Conservation (phyloP, 257 asterid genomes). For the Leptodermis oblonga region DNA sequence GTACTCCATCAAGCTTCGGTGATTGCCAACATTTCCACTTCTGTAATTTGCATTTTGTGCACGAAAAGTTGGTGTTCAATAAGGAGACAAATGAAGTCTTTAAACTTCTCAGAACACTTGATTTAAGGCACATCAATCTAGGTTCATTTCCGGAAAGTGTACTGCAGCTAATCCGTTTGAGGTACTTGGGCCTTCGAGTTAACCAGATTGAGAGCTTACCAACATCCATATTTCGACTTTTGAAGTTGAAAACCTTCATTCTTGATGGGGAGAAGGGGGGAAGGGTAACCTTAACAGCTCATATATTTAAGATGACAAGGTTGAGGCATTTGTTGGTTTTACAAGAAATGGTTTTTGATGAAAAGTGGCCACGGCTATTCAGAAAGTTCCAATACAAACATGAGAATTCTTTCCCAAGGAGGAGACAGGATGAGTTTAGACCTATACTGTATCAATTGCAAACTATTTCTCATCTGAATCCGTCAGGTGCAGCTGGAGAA, state of each 20-base stretch:
- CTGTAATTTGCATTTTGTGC: neutral
- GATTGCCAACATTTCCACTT: neutral
- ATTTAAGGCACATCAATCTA: neutral
- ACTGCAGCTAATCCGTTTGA: neutral
- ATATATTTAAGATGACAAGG: constrained; percentile 1
- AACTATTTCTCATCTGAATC: neutral
- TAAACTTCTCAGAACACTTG: neutral
- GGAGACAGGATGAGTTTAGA: neutral
- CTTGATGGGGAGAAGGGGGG: neutral
- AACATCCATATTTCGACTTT: neutral
- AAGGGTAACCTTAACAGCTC: neutral
- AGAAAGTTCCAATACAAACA: neutral
- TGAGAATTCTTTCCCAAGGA: neutral
- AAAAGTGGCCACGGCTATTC: neutral
- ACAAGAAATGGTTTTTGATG: neutral
- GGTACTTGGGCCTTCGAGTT: neutral
- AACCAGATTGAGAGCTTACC: neutral
- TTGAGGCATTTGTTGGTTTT: constrained; percentile 7
- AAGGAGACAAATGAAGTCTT: neutral
- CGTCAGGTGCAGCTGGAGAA: neutral
- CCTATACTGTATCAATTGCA: neutral
- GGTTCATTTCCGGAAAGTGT: neutral
- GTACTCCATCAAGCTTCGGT: neutral
- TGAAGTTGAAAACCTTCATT: neutral
- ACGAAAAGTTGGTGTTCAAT: neutral